Percentiles rank a stretch among this genome's conserved stretches.
These are phyloP conservation scores for Gautieria morchelliformis DNA, from an alignment of 768 basidiomycete genomes.

Conservation along the genomic window DNA sequence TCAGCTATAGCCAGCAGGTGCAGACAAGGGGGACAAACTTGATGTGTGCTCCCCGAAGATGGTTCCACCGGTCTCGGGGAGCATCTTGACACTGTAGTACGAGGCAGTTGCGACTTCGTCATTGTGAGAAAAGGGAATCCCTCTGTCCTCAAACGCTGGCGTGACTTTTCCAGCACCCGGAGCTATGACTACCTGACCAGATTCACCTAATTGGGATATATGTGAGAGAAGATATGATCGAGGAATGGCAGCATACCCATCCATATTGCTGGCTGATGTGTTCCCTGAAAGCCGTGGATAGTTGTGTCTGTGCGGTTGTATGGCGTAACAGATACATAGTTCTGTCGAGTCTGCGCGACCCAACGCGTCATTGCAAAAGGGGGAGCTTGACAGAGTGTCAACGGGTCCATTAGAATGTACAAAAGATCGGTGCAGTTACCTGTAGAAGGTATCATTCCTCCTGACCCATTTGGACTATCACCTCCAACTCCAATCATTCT, in stretches of 20 bases:
- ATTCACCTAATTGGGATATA: conserved; percentile 32
- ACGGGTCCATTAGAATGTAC: not conserved
- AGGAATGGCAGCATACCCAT: conserved; percentile 37
- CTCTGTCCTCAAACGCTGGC: conserved; percentile 48
- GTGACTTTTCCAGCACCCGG: conserved; percentile 46
- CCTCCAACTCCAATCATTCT: conserved; percentile 67
- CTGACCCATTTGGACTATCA: conserved; percentile 56
- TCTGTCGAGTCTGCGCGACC: conserved; percentile 71
- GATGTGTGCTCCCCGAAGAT: conserved; percentile 52
- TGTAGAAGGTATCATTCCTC: conserved; percentile 29
- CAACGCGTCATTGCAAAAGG: conserved; percentile 84
- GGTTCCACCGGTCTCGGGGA: conserved; percentile 40
- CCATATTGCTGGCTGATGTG: conserved; percentile 83
- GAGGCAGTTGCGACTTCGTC: conserved; percentile 44
- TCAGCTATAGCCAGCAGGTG: not conserved
- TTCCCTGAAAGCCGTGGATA: conserved; percentile 71
- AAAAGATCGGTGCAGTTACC: not conserved
- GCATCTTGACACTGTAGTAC: conserved; percentile 49
- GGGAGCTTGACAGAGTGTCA: conserved; percentile 45
- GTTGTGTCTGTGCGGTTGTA: conserved; percentile 52
- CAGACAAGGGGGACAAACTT: conserved; percentile 32
- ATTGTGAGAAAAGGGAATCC: conserved; percentile 40
- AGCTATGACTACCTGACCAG: conserved; percentile 49
- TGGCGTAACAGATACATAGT: conserved; percentile 65
- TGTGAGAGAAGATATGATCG: not conserved